phyloP scores from a whole-genome alignment of 768 basidiomycete genomes.

The Amanita rimosa region DNA sequence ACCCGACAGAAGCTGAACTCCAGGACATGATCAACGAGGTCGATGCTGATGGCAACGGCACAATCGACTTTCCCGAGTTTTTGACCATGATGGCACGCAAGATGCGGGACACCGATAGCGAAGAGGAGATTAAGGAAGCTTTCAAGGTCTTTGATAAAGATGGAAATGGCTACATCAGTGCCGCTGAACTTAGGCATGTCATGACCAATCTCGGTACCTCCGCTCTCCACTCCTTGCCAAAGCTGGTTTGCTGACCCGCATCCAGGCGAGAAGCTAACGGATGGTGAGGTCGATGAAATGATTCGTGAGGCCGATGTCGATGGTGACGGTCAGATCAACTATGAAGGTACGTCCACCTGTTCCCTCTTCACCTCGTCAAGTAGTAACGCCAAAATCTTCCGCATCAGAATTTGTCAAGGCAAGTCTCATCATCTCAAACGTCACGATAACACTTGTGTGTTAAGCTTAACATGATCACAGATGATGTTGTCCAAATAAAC shows the following conservation, averaged over 20 bases:
- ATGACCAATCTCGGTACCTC: constrained; percentile 18
- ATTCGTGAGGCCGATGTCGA: constrained; percentile 24
- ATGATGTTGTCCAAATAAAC: constrained; percentile 23
- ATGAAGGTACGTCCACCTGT: constrained; percentile 36
- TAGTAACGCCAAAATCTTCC: neutral
- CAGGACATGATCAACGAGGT: constrained; percentile 9
- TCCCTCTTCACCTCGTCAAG: neutral
- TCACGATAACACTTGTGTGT: neutral
- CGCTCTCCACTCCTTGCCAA: neutral
- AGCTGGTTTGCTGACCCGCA: neutral
- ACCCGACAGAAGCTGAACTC: constrained; percentile 6
- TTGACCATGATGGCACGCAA: constrained; percentile 8
- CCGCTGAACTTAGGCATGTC: constrained; percentile 16
- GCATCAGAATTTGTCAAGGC: constrained; percentile 20
- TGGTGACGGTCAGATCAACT: constrained; percentile 73
- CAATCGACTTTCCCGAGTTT: constrained; percentile 9
- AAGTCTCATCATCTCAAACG: neutral
- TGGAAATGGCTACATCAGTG: constrained; percentile 16
- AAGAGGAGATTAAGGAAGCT: constrained; percentile 8
- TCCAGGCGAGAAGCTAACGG: constrained; percentile 20
- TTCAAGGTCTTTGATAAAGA: constrained; percentile 16
- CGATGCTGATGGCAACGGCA: constrained; percentile 8
- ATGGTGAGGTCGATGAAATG: constrained; percentile 23
- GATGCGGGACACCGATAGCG: constrained; percentile 8
- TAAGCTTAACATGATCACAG: constrained; percentile 7